Conservation (phyloP, 805 yeast species). For the Blastobotrys robertii region DNA sequence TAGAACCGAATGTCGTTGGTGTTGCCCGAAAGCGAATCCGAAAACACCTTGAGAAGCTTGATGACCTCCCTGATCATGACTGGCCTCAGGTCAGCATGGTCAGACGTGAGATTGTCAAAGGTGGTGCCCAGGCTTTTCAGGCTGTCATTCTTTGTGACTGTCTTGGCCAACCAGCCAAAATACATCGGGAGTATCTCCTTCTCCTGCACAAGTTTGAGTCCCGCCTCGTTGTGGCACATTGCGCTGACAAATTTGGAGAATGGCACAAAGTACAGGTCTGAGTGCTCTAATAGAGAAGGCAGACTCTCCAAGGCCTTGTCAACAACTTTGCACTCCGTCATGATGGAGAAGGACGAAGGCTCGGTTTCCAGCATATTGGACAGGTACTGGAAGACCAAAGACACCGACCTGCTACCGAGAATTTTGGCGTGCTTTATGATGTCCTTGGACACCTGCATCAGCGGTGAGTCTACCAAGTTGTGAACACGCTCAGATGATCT, state of each 20-base stretch:
- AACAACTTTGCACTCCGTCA: conserved; percentile 69
- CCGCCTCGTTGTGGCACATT: conserved; percentile 65
- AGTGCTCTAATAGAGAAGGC: conserved; percentile 39
- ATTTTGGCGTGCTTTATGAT: conserved; percentile 45
- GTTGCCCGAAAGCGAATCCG: conserved; percentile 23
- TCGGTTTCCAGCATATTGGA: conserved; percentile 75
- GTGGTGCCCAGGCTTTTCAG: conserved; percentile 51
- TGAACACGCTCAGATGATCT: conserved; percentile 70
- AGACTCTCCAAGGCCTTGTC: conserved; percentile 54
- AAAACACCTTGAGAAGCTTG: conserved; percentile 9
- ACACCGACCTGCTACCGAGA: conserved; percentile 59
- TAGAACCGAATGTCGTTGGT: conserved; percentile 7
- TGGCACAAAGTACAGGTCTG: conserved; percentile 47
- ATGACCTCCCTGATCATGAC: conserved; percentile 40
- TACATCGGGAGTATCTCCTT: conserved; percentile 32
- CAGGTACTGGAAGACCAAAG: conserved; percentile 53
- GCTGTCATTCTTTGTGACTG: conserved; percentile 38
- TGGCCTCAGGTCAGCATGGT: conserved; percentile 65
- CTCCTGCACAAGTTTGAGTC: conserved; percentile 45
- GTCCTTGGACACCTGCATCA: conserved; percentile 50
- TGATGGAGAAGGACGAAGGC: conserved; percentile 76
- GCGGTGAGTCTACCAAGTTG: conserved; percentile 75
- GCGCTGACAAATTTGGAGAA: conserved; percentile 77
- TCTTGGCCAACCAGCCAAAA: conserved; percentile 42
- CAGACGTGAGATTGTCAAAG: conserved; percentile 74